A percentile compares a stretch with the other conserved stretches of the same genome.
Conservation (phyloP, 495 filamentous ascomycete species). For the Aspergillus coremiiformis region DNA sequence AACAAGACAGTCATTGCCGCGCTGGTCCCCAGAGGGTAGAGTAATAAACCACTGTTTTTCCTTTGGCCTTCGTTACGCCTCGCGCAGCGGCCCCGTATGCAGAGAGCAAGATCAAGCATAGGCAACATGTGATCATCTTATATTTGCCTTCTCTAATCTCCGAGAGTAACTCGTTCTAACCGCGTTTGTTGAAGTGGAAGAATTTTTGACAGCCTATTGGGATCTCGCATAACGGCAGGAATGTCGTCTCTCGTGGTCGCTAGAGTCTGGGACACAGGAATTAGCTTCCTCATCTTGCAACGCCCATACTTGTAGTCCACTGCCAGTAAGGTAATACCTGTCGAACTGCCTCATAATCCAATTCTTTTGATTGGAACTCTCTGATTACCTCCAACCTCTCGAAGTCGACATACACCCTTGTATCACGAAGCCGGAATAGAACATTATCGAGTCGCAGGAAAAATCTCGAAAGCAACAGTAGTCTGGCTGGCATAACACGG, state of each 20-base stretch:
- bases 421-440: slow-evolving; percentile 78
- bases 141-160: neutral
- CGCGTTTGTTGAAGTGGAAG: slow-evolving; percentile 60
- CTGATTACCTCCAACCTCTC: slow-evolving; percentile 69
- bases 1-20: neutral
- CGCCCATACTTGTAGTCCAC: neutral
- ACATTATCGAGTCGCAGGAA: slow-evolving; percentile 93
- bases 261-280: slow-evolving; percentile 49
- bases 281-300: neutral
- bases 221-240: slow-evolving; percentile 71
- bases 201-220: slow-evolving; percentile 67
- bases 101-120: neutral
- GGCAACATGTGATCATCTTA: neutral
- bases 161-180: slow-evolving; percentile 35
- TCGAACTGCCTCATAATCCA: slow-evolving; percentile 67
- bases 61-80: neutral
- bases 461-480: slow-evolving; percentile 78
- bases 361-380: slow-evolving; percentile 81
- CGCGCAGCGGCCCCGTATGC: neutral
- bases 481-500: slow-evolving; percentile 78
- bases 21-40: neutral
- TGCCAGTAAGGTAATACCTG: slow-evolving; percentile 44
- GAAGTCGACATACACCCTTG: slow-evolving; percentile 89
- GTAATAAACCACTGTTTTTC: too few relatives aligned
- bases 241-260: slow-evolving; percentile 65